Evolutionary conservation across 2,329 filamentous ascomycete genomes (phyloP), one percentile per base, ranked within the genome.

Genomic region (Zopfia rhizophila): DNA sequence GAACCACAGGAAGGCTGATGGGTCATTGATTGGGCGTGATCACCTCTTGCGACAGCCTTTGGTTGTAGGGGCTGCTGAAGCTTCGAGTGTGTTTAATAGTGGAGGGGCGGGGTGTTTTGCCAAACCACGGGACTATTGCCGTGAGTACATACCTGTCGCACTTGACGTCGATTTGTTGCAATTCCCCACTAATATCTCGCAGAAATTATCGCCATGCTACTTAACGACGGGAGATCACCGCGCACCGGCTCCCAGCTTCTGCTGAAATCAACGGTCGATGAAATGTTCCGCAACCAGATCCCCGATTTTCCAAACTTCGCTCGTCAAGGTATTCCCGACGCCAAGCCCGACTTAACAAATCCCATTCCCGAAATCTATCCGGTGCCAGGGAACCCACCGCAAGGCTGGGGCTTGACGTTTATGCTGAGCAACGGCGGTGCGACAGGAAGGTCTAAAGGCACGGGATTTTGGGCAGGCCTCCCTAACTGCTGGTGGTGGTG

Each of bases 241-340:
- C 75, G 58, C 1, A 88, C 83, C 0, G 78, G 78, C 4, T 62
- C 63, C 0, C 73, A 76, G 46, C 76, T 89, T 13, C 75, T 89
- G 2, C 68, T 75, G 13, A 75, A 78, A 21, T 71, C 76, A 16
- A 88, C 85, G 0, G 79, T 89, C 0, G 77, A 85, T 12, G 70
- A 78, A 22, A 88, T 88, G 83, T 88, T 86, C 63, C 73, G 69
- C 29, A 87, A 88, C 60, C 83, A 84, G 45, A 76, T 86, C 32
- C 72, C 78, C 1, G 45, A 76, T 1, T 76, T 80, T 32, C 81
- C 82, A 3, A 55, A 84, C 48, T 82, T 80, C 48, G 73, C 72
- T 12, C 72, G 77, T 1, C 49, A 78, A 43, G 55, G 57, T 2
- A 73, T 83, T 5, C 66, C 75, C 0, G 73, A 72, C 5, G 69